These are phyloP conservation scores for Solanum lycopersicoides DNA, from an alignment of 257 asterid species.

Conservation along the genomic window DNA sequence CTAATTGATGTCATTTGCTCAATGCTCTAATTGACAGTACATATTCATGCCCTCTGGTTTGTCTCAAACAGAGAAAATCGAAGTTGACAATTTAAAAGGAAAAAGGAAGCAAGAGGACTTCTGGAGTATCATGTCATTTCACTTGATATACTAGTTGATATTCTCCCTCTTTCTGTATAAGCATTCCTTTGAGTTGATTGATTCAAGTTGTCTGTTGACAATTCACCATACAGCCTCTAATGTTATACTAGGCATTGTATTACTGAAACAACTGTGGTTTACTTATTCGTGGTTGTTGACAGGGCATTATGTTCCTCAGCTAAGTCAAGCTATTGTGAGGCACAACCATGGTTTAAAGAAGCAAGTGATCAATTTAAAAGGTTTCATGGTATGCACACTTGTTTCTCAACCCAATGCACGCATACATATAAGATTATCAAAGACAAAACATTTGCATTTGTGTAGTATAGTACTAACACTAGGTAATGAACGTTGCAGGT, in stretches of 20 bases:
- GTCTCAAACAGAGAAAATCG: not conserved
- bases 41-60: not conserved
- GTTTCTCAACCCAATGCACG: not conserved
- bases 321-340: slow-evolving; percentile 75
- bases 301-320: slow-evolving; percentile 98
- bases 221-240: not conserved
- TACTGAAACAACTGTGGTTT: not conserved
- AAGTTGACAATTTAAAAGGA: not conserved
- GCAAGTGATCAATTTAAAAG: slow-evolving; percentile 60
- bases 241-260: not conserved
- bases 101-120: not conserved
- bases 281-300: slow-evolving; percentile 4
- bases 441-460: not conserved
- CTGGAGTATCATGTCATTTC: not conserved
- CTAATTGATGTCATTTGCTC: not conserved
- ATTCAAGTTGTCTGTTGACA: not conserved
- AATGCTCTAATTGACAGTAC: not conserved
- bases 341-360: slow-evolving; percentile 43
- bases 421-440: not conserved
- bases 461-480: not conserved
- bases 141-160: not conserved
- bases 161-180: not conserved
- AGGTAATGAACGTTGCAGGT: slow-evolving; percentile 36
- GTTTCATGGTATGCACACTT: slow-evolving; percentile 63
- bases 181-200: not conserved